These are phyloP conservation scores for Eucalyptus marginata DNA, from an alignment of 345 rosid species.

Conservation along the genomic window DNA sequence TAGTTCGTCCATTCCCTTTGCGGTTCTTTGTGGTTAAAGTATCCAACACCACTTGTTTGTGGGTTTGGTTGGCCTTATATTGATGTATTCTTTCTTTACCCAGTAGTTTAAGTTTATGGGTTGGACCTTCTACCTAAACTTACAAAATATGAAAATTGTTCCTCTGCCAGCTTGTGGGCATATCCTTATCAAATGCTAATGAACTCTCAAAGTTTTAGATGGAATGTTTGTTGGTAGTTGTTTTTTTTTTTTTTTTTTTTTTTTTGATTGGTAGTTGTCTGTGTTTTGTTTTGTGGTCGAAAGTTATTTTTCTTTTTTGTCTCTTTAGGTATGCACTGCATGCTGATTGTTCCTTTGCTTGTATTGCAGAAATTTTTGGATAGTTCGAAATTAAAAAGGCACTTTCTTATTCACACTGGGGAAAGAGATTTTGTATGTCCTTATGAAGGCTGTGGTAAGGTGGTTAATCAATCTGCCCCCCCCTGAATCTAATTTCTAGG, in stretches of 20 bases:
- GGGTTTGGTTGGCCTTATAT: not conserved
- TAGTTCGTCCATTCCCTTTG: not conserved
- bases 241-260: not conserved
- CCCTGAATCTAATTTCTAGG: not conserved
- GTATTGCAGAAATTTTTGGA: slow-evolving; percentile 90
- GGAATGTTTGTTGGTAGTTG: not conserved
- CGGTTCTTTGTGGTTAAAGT: not conserved
- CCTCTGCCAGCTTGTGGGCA: not conserved
- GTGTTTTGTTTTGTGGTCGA: not conserved
- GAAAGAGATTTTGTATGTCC: slow-evolving; percentile 81
- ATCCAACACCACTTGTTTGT: not conserved
- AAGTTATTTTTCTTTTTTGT: not conserved
- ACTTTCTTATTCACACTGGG: slow-evolving; percentile 89
- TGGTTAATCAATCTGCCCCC: slow-evolving; percentile 21
- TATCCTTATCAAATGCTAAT: not conserved
- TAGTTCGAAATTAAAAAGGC: slow-evolving; percentile 96
- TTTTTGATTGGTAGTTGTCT: not conserved
- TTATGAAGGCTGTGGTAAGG: slow-evolving; percentile 99
- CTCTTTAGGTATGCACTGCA: not conserved
- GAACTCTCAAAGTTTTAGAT: not conserved
- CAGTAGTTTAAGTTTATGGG: not conserved
- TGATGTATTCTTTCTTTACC: not conserved
- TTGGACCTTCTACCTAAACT: not conserved
- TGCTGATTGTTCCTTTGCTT: not conserved
- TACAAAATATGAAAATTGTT: not conserved